Evolutionary conservation across 2,329 filamentous ascomycete species (phyloP).

Genomic region (Talaromyces atroroseus): DNA sequence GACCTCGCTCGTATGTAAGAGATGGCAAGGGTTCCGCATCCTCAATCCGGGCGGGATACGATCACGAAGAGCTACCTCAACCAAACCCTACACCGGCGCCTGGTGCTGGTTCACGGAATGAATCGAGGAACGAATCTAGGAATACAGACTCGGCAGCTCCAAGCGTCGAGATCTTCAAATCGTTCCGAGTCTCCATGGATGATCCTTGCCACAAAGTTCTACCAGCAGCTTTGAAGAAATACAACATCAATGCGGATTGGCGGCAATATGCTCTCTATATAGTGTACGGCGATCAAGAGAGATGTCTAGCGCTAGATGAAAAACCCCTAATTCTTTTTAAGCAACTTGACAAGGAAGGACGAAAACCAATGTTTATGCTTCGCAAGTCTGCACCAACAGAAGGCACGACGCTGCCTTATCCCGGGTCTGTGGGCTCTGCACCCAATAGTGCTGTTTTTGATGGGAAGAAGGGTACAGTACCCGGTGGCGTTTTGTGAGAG

Average conservation of each 20-base stretch:
- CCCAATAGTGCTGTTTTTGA: constrained; percentile 14
- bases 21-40: constrained; percentile 22
- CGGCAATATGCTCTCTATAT: constrained; percentile 97
- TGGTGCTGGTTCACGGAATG: constrained; percentile 3
- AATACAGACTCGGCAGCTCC: constrained; percentile 27
- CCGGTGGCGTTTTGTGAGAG: constrained; percentile 11
- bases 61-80: constrained; percentile 33
- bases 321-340: constrained; percentile 95
- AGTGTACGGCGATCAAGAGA: constrained; percentile 96
- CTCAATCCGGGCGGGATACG: constrained; percentile 28
- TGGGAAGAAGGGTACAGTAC: constrained; percentile 12
- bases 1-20: constrained; percentile 40
- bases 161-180: constrained; percentile 93
- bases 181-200: constrained; percentile 95
- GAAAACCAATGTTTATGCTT: constrained; percentile 99
- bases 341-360: constrained; percentile 90
- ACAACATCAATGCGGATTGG: constrained; percentile 97
- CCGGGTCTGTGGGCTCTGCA: constrained; percentile 5
- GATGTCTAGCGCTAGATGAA: constrained; percentile 85
- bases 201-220: constrained; percentile 97
- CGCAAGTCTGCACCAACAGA: constrained; percentile 57
- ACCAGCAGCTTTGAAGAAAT: constrained; percentile 91
- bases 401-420: constrained; percentile 24
- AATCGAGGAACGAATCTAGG: constrained; percentile 12
- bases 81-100: constrained; percentile 28